A percentile compares a stretch with the other conserved stretches of the same genome.
Evolutionary conservation across 768 basidiomycete genomes (phyloP).

Genomic region (Suillus tomentosus): DNA sequence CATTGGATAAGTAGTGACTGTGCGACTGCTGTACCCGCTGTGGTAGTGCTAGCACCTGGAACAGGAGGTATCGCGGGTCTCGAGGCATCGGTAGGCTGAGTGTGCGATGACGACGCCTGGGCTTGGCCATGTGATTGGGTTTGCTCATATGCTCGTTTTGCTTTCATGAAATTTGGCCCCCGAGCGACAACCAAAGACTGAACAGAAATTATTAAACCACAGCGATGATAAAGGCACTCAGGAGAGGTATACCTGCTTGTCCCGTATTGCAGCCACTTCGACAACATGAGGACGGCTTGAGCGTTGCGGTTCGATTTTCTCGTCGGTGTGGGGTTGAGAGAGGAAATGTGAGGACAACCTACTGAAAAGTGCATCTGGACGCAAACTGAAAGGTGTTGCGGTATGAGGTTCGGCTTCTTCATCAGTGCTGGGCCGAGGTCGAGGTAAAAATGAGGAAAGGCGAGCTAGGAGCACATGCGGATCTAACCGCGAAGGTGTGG

Average conservation of each 20-base stretch:
- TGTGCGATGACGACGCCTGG: too few species aligned
- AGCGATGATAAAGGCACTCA: too few species aligned
- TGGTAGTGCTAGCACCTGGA: too few species aligned
- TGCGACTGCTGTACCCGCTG: too few species aligned
- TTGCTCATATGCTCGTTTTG: too few species aligned
- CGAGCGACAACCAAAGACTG: too few species aligned
- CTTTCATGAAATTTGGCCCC: too few species aligned
- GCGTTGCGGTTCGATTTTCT: background rate
- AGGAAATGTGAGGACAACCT: background rate
- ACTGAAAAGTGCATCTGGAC: background rate
- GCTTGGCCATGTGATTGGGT: too few species aligned
- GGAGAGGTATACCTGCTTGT: background rate
- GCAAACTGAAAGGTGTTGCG: background rate
- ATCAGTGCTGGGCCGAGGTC: background rate
- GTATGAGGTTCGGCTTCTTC: background rate
- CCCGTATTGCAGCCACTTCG: background rate
- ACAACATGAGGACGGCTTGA: background rate
- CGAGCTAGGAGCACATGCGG: background rate
- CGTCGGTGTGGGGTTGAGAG: background rate
- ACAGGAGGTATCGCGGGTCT: too few species aligned
- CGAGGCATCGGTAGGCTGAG: too few species aligned
- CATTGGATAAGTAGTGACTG: too few species aligned
- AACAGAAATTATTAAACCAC: too few species aligned
- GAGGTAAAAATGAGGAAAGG: background rate
- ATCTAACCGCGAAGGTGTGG: background rate